phyloP scores from a whole-genome alignment of 2,329 filamentous ascomycete species.

The Pseudogymnoascus sp. region DNA sequence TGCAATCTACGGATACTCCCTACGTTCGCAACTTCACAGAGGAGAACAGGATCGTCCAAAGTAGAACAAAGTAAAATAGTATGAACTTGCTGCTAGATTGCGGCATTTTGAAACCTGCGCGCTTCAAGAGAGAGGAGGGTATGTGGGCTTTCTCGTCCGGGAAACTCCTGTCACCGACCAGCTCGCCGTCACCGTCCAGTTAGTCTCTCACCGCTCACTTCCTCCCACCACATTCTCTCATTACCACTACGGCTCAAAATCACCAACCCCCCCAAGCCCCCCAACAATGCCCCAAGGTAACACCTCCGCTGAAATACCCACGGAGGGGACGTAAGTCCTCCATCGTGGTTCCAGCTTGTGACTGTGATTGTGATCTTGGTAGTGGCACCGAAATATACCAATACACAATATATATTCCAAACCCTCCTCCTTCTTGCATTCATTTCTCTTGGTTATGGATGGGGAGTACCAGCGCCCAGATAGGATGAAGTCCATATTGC shows the following conservation, averaged over 20 bases:
- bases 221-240: too few species aligned
- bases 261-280: too few species aligned
- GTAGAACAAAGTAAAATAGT: fast-evolving
- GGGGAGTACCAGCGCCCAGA: neutral
- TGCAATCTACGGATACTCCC: neutral
- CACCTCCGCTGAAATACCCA: too few species aligned
- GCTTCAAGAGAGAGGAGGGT: neutral
- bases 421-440: too few species aligned
- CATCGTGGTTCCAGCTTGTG: too few species aligned
- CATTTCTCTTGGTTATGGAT: neutral
- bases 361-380: too few species aligned
- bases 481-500: neutral
- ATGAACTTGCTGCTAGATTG: neutral
- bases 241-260: too few species aligned
- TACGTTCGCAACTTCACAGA: neutral
- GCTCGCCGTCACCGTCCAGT: neutral
- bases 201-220: neutral
- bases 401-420: too few species aligned
- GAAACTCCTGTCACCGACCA: neutral
- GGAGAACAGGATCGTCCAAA: neutral
- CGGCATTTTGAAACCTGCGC: neutral
- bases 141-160: neutral
- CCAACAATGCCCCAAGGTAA: too few species aligned
- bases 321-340: too few species aligned
- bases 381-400: too few species aligned